Percentiles rank a stretch among this genome's conserved stretches.
Evolutionary conservation across 106 monocot genomes (phyloP).

Genomic region (Ottelia alismoides): DNA sequence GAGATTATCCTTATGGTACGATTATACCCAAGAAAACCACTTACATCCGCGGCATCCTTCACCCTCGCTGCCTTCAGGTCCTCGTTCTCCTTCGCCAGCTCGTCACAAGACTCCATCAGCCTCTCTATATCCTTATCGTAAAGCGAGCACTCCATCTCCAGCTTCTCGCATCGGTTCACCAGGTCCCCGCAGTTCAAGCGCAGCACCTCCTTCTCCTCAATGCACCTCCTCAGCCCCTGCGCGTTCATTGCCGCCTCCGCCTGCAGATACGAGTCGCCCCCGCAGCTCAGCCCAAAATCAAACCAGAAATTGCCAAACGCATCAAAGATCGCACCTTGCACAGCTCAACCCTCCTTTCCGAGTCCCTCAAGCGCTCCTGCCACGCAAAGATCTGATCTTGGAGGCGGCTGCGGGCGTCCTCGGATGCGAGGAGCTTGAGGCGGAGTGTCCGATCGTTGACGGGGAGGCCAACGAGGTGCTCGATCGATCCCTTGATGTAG

Average conservation of each 20-base stretch:
- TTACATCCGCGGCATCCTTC: slow-evolving; percentile 27
- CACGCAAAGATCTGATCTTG: slow-evolving; percentile 65
- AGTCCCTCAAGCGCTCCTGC: slow-evolving; percentile 44
- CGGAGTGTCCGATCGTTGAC: slow-evolving; percentile 43
- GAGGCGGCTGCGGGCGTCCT: slow-evolving; percentile 58
- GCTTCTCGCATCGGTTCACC: slow-evolving; percentile 20
- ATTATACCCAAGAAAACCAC: slow-evolving; percentile 2
- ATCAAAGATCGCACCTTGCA: no score
- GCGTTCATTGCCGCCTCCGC: slow-evolving; percentile 68
- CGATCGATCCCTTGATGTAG: slow-evolving; percentile 67
- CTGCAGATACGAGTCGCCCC: no score
- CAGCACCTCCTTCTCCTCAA: slow-evolving; percentile 50
- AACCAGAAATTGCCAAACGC: no score
- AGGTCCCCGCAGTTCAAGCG: slow-evolving; percentile 14
- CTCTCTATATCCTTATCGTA: slow-evolving; percentile 42
- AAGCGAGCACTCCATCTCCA: slow-evolving; percentile 51
- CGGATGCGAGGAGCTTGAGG: slow-evolving; percentile 65
- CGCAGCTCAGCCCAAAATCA: no score
- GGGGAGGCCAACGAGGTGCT: slow-evolving; percentile 56
- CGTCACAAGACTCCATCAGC: slow-evolving; percentile 45
- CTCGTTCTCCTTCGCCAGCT: slow-evolving; percentile 48
- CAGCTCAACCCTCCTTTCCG: slow-evolving; percentile 36
- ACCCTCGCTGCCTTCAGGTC: slow-evolving; percentile 26
- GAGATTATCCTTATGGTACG: no score
- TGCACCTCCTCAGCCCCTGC: slow-evolving; percentile 31